These are phyloP conservation scores for Solanum rostratum DNA, from an alignment of 257 asterid genomes.

Conservation along the genomic window DNA sequence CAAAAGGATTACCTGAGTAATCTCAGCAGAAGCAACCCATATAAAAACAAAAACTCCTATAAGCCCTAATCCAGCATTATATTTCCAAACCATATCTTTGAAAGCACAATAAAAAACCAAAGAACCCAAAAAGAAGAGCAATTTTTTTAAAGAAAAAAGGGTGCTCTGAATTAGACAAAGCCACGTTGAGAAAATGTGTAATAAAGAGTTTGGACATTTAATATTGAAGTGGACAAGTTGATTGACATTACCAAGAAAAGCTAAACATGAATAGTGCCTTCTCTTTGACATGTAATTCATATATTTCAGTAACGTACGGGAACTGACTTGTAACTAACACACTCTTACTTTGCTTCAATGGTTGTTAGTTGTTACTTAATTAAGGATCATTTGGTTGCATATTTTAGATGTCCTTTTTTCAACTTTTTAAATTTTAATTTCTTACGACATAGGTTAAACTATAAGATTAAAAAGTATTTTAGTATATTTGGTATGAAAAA, in stretches of 20 bases:
- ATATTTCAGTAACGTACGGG: background rate
- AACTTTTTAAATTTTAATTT: no score
- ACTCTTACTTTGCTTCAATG: background rate
- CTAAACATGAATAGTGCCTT: background rate
- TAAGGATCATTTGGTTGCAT: background rate
- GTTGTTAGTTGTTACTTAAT: background rate
- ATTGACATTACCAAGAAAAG: background rate
- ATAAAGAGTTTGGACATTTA: background rate
- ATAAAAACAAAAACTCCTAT: conserved; percentile 70
- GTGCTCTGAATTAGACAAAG: background rate
- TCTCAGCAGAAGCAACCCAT: conserved; percentile 85
- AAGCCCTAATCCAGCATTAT: conserved; percentile 55
- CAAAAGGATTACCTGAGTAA: conserved; percentile 58
- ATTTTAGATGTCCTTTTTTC: no score
- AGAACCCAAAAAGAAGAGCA: background rate
- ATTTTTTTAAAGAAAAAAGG: background rate
- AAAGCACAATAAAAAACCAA: background rate
- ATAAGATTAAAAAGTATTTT: no score
- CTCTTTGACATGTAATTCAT: background rate
- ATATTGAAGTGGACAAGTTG: background rate
- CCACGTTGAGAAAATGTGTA: background rate
- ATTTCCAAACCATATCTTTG: conserved; percentile 56
- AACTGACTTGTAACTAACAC: background rate
- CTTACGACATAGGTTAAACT: no score
- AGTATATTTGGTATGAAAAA: no score